phyloP scores from a whole-genome alignment of 352 stramenopile genomes.

The Globisporangium mamillatum region DNA sequence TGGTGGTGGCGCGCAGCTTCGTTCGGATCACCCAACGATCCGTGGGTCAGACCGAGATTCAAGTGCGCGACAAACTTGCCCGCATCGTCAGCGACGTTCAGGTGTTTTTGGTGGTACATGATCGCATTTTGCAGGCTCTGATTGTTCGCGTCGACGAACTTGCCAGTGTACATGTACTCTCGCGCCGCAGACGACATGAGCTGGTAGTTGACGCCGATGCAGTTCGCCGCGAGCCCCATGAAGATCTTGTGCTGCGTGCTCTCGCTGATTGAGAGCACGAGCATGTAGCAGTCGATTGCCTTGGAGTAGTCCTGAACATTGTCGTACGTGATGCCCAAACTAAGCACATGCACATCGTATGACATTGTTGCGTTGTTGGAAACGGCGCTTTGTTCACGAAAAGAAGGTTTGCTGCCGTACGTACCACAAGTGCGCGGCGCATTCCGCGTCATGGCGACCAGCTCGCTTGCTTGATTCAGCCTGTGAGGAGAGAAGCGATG shows the following conservation, averaged over 20 bases:
- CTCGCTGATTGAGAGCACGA: slow-evolving; percentile 84
- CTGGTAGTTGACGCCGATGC: slow-evolving; percentile 89
- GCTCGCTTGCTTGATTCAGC: slow-evolving; percentile 84
- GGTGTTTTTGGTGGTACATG: slow-evolving; percentile 73
- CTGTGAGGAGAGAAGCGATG: slow-evolving; percentile 18
- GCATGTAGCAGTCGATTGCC: slow-evolving; percentile 82
- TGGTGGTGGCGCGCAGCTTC: slow-evolving; percentile 83
- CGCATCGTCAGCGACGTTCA: slow-evolving; percentile 75
- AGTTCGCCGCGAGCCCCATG: slow-evolving; percentile 78
- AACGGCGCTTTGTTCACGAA: background rate
- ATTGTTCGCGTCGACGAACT: slow-evolving; percentile 57
- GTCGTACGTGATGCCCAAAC: slow-evolving; percentile 84
- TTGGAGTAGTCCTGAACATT: slow-evolving; percentile 83
- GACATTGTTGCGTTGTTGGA: background rate
- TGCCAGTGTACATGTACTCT: slow-evolving; percentile 71
- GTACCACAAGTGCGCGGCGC: slow-evolving; percentile 78
- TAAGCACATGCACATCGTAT: slow-evolving; percentile 12
- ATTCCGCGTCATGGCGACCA: slow-evolving; percentile 79
- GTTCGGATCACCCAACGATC: slow-evolving; percentile 59
- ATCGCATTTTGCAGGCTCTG: slow-evolving; percentile 45
- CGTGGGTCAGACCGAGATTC: slow-evolving; percentile 82
- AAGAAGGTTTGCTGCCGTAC: background rate
- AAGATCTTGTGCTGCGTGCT: slow-evolving; percentile 77
- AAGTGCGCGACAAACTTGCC: slow-evolving; percentile 86
- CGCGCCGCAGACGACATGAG: slow-evolving; percentile 55